These are phyloP conservation scores for Penicillium sp. DNA, from an alignment of 2,329 filamentous ascomycete species.

Conservation along the genomic window DNA sequence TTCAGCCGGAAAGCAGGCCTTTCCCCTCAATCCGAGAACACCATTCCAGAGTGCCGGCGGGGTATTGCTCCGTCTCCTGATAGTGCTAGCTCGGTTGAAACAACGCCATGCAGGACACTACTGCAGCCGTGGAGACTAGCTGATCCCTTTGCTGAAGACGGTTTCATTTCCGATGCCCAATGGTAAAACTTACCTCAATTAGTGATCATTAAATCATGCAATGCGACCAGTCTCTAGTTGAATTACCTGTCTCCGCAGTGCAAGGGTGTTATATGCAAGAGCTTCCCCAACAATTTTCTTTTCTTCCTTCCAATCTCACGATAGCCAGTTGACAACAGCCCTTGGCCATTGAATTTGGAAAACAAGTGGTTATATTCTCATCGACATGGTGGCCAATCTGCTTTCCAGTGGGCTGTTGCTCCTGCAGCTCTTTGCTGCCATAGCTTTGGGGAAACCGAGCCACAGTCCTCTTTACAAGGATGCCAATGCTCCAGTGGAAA, in stretches of 20 bases:
- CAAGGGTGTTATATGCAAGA: slow-evolving; percentile 2
- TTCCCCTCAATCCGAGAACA: background rate
- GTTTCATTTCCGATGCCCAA: slow-evolving; percentile 10
- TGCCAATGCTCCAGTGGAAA: slow-evolving; percentile 59
- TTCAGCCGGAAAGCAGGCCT: slow-evolving; percentile 11
- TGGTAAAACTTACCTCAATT: background rate
- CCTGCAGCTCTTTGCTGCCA: slow-evolving; percentile 21
- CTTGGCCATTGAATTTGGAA: background rate
- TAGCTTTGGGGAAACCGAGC: slow-evolving; percentile 14
- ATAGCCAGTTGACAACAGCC: background rate
- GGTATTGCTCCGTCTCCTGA: slow-evolving; percentile 16
- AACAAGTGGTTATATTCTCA: background rate
- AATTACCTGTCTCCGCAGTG: background rate
- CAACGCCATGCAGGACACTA: background rate
- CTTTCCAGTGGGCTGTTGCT: slow-evolving; percentile 26
- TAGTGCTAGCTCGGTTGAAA: slow-evolving; percentile 11
- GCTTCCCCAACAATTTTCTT: background rate
- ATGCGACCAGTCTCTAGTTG: background rate
- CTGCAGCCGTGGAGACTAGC: background rate
- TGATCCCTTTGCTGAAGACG: background rate
- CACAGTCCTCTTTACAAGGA: slow-evolving; percentile 56
- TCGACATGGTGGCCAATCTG: slow-evolving; percentile 15
- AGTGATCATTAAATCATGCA: background rate
- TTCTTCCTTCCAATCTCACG: background rate
- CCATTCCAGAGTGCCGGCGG: background rate